Conservation (phyloP, 2,329 filamentous ascomycete species). For the Exserohilum rostratum region DNA sequence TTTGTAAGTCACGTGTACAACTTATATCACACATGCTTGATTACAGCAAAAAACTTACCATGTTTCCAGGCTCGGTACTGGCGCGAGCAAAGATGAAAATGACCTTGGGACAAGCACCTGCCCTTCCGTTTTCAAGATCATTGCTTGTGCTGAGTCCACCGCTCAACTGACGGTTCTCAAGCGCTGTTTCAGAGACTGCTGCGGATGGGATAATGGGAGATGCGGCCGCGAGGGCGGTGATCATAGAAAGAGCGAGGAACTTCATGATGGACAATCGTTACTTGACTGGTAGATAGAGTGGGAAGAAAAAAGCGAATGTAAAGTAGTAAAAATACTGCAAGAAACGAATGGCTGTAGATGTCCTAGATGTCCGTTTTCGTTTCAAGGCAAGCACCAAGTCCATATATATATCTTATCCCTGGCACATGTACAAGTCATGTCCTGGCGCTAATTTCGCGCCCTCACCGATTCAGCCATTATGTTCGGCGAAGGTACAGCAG, state of each 20-base stretch:
- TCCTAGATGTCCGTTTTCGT: conserved; percentile 3
- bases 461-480: no score
- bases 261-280: conserved; percentile 27
- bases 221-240: conserved; percentile 18
- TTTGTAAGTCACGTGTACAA: background rate
- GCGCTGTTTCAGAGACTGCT: conserved; percentile 10
- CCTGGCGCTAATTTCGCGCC: no score
- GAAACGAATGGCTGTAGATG: no score
- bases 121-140: conserved; percentile 31
- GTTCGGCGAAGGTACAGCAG: no score
- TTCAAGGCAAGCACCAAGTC: background rate
- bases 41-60: conserved; percentile 22
- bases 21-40: no score
- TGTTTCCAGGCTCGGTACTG: conserved; percentile 33
- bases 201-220: conserved; percentile 18
- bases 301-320: background rate
- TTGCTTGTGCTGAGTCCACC: conserved; percentile 16
- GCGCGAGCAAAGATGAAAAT: conserved; percentile 41
- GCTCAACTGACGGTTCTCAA: conserved; percentile 23
- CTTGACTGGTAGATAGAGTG: background rate
- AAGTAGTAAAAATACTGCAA: background rate
- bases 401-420: background rate
- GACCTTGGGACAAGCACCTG: conserved; percentile 27
- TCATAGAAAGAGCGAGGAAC: conserved; percentile 21
- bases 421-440: no score